These are phyloP conservation scores for Gyrodon lividus DNA, from an alignment of 768 basidiomycete genomes.

Conservation along the genomic window DNA sequence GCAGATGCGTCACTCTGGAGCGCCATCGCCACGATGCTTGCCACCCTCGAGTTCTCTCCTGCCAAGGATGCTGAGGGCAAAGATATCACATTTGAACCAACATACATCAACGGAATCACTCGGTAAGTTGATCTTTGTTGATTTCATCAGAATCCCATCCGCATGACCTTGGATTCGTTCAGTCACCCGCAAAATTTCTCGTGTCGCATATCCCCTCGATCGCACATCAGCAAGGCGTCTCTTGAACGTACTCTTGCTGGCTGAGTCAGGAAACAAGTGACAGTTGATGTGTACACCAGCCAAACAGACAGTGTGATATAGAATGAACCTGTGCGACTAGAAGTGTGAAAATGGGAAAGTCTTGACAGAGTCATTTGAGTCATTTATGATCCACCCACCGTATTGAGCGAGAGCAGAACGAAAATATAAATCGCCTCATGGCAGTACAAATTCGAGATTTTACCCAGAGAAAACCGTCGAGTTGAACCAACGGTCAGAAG, in stretches of 20 bases:
- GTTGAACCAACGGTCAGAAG: too few relatives aligned
- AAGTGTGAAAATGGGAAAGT: too few relatives aligned
- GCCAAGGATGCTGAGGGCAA: conserved; percentile 2
- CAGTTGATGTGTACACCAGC: too few relatives aligned
- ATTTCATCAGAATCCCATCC: not conserved
- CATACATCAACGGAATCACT: not conserved
- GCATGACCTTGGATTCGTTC: not conserved
- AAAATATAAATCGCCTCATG: too few relatives aligned
- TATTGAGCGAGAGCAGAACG: too few relatives aligned
- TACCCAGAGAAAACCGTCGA: too few relatives aligned
- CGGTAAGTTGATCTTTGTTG: not conserved
- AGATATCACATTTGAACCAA: conserved; percentile 1
- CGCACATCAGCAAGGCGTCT: conserved; percentile 3
- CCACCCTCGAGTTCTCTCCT: not conserved
- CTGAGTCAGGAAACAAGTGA: too few relatives aligned
- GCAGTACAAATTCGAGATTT: too few relatives aligned
- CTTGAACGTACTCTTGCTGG: conserved; percentile 4
- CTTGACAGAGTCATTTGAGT: too few relatives aligned
- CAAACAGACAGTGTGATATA: too few relatives aligned
- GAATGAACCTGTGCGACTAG: too few relatives aligned
- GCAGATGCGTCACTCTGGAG: conserved; percentile 2
- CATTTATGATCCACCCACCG: too few relatives aligned
- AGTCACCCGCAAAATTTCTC: conserved; percentile 16
- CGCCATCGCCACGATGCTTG: conserved; percentile 3
- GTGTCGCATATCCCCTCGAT: conserved; percentile 12